phyloP scores from a whole-genome alignment of 2,329 filamentous ascomycete genomes.

The Aspergillus viridinutans region DNA sequence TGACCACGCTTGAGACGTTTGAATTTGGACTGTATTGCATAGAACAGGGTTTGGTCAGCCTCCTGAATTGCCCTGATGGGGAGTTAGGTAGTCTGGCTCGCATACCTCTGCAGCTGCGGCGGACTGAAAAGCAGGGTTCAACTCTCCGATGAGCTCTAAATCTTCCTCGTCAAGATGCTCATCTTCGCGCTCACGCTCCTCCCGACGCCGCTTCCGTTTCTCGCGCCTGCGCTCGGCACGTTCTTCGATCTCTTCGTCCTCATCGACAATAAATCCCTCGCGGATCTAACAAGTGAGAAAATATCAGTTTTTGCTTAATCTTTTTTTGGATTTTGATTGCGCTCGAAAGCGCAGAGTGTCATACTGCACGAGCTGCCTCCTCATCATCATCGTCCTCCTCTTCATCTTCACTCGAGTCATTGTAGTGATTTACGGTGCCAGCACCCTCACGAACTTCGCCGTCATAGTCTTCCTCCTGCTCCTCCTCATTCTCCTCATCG shows the following conservation, averaged over 20 bases:
- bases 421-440: slow-evolving; percentile 48
- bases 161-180: slow-evolving; percentile 89
- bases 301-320: slow-evolving; percentile 15
- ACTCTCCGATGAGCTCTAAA: slow-evolving; percentile 87
- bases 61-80: not conserved
- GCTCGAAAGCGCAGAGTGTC: slow-evolving; percentile 15
- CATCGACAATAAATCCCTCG: slow-evolving; percentile 94
- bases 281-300: slow-evolving; percentile 58
- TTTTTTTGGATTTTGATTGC: not conserved
- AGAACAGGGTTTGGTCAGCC: slow-evolving; percentile 2
- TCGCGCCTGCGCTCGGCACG: slow-evolving; percentile 59
- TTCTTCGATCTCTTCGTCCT: slow-evolving; percentile 75
- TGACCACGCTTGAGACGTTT: slow-evolving; percentile 94
- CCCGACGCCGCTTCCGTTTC: slow-evolving; percentile 70
- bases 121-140: slow-evolving; percentile 65
- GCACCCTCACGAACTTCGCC: slow-evolving; percentile 51
- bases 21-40: slow-evolving; percentile 69
- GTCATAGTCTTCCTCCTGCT: slow-evolving; percentile 67
- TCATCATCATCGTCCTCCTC: slow-evolving; percentile 90
- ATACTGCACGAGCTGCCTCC: slow-evolving; percentile 72
- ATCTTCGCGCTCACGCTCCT: slow-evolving; percentile 78
- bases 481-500: slow-evolving; percentile 78
- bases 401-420: slow-evolving; percentile 89
- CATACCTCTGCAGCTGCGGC: slow-evolving; percentile 66
- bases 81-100: slow-evolving; percentile 4